Base-by-base conservation (phyloP, 163 green algal genomes). In the Scenedesmus sp. region DNA sequence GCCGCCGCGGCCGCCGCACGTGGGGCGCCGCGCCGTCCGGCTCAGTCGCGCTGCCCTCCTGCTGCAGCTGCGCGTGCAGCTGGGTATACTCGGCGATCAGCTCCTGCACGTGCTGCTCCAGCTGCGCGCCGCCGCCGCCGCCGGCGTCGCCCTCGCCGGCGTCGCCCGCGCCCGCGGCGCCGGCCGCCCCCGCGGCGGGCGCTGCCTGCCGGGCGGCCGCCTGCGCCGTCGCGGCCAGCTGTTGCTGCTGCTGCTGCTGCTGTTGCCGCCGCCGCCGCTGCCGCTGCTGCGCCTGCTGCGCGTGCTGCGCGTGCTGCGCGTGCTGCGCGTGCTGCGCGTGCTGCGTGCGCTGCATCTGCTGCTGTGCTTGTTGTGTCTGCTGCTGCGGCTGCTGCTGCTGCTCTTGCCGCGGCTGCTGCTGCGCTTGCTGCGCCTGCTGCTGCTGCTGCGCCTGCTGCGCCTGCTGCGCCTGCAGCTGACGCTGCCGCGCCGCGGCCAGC, bases 21-120 rank as follows among this genome's bases (percentile, higher is more conserved):
- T n/a, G n/a, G n/a, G n/a, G n/a, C n/a, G n/a, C n/a, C n/a, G n/a
- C n/a, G 4, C 70, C 70, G 4, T 78, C 57, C 42, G 24, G n/a
- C n/a, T n/a, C n/a, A n/a, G n/a, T n/a, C n/a, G n/a, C n/a, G n/a
- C n/a, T n/a, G n/a, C n/a, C n/a, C 20, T 80, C 60, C 42, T 53
- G 42, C 47, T 80, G 60, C 31, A 74, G 47, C 62, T 80, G 73
- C 73, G 45, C 18, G 28, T 74, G 60, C 47, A 75, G 29, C 53
- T 82, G 63, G 14, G 39, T 47, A 36, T 76, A 82, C 29, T 69
- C 24, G 4, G 56, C 36, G 7, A 82, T 60, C 36, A 82, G 13
- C 5, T 63, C 73, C 3, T 73, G 51, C 67, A 76, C 67, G 4
- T 33, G 60, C 24, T 73, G 71, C 15, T 62, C 28, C 10, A 64